These are phyloP conservation scores for Suillus spraguei DNA, from an alignment of 768 basidiomycete genomes.

Conservation along the genomic window DNA sequence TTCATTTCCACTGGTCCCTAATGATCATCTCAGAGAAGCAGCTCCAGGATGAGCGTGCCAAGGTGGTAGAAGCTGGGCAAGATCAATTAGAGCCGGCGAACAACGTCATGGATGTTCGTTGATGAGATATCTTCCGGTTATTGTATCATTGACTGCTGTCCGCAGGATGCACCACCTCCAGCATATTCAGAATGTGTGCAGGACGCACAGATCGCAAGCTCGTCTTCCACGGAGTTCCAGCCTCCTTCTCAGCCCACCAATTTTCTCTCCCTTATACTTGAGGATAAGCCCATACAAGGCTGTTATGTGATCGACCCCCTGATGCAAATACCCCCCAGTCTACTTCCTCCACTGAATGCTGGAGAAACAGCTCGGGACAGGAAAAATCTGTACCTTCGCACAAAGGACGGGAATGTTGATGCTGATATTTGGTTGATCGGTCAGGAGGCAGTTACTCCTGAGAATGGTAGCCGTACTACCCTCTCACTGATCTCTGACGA, in stretches of 20 bases:
- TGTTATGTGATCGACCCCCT: constrained; percentile 21
- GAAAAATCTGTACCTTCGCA: constrained; percentile 18
- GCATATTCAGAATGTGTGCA: constrained; percentile 10
- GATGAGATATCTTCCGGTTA: not conserved
- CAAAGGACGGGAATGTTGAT: constrained; percentile 19
- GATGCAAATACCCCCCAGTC: constrained; percentile 15
- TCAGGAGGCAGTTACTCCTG: not conserved
- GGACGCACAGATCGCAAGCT: not conserved
- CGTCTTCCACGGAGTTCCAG: not conserved
- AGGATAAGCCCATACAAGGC: constrained; percentile 14
- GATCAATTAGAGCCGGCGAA: not conserved
- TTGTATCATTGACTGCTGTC: constrained; percentile 1
- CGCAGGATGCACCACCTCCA: constrained; percentile 11
- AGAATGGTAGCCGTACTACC: constrained; percentile 9
- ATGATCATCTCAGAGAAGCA: constrained; percentile 13
- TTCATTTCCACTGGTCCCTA: not conserved
- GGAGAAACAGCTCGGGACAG: constrained; percentile 13
- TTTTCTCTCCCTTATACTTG: constrained; percentile 13
- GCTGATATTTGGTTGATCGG: constrained; percentile 32
- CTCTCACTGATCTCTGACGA: constrained; percentile 13
- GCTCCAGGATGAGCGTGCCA: not conserved
- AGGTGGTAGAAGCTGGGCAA: not conserved
- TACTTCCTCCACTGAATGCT: constrained; percentile 16
- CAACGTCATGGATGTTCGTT: not conserved
- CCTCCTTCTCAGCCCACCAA: constrained; percentile 17